Conservation (phyloP, 116 monocot genomes). For the Trichopus zeylanicus region DNA sequence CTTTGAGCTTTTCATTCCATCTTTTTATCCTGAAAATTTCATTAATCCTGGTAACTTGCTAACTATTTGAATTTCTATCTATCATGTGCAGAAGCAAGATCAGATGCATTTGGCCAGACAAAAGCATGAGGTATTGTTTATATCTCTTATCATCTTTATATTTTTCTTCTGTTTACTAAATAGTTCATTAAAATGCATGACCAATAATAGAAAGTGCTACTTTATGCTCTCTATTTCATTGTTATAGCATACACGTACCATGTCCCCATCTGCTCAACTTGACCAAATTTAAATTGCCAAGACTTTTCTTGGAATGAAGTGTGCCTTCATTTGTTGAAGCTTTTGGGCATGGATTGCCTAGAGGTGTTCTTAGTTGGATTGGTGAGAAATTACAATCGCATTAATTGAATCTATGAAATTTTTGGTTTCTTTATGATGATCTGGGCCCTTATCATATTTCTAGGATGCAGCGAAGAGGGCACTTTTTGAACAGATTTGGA, state of each 20-base stretch:
- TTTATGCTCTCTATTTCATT: not conserved
- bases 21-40: too few species aligned
- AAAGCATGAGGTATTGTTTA: conserved; percentile 51
- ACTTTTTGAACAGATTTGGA: conserved; percentile 91
- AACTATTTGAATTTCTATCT: not conserved
- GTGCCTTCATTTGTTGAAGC: not conserved
- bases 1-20: not conserved
- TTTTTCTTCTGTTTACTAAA: not conserved
- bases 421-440: not conserved
- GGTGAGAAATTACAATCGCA: too few species aligned
- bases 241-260: not conserved
- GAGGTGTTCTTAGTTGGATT: not conserved
- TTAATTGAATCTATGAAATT: not conserved
- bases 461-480: conserved; percentile 58
- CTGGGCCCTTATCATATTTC: not conserved
- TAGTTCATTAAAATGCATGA: not conserved
- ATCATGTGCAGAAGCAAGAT: conserved; percentile 38
- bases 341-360: not conserved
- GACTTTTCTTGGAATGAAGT: not conserved
- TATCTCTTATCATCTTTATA: not conserved
- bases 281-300: too few species aligned
- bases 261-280: not conserved
- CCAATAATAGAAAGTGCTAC: too few species aligned
- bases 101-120: conserved; percentile 38
- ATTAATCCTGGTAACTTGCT: not conserved